Percentiles rank a stretch among this genome's conserved stretches.
phyloP scores from a whole-genome alignment of 768 basidiomycete species.

The Tricholoma hemisulphureum region DNA sequence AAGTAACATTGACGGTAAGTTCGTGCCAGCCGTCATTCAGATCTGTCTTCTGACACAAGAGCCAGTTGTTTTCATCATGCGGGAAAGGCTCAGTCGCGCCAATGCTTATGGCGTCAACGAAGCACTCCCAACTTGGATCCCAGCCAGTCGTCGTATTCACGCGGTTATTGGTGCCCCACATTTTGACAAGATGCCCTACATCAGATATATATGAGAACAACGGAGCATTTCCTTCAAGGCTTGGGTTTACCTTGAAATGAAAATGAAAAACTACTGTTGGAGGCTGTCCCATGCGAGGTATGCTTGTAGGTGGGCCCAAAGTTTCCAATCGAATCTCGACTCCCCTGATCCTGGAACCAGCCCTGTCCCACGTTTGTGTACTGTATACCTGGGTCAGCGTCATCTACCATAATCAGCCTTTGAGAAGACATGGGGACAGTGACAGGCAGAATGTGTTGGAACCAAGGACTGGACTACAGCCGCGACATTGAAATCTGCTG shows the following conservation, averaged over 20 bases:
- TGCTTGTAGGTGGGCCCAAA: constrained; percentile 31
- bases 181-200: neutral
- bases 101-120: constrained; percentile 26
- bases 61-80: constrained; percentile 32
- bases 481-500: too few relatives aligned
- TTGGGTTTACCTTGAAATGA: constrained; percentile 27
- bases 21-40: constrained; percentile 24
- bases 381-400: constrained; percentile 23
- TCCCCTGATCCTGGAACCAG: constrained; percentile 28
- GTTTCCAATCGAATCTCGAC: constrained; percentile 25
- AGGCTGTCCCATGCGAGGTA: constrained; percentile 30
- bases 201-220: neutral
- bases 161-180: neutral
- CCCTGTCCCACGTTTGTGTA: neutral
- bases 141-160: neutral
- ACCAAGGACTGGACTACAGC: too few relatives aligned
- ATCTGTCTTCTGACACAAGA: constrained; percentile 22
- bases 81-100: constrained; percentile 17
- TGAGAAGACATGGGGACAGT: neutral
- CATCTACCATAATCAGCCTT: constrained; percentile 14
- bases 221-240: neutral
- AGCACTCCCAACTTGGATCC: constrained; percentile 33
- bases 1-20: constrained; percentile 24
- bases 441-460: too few relatives aligned
- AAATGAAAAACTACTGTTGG: constrained; percentile 26